Evolutionary conservation across 441 rosid species (phyloP).

Genomic region (Raphanus hybrid): DNA sequence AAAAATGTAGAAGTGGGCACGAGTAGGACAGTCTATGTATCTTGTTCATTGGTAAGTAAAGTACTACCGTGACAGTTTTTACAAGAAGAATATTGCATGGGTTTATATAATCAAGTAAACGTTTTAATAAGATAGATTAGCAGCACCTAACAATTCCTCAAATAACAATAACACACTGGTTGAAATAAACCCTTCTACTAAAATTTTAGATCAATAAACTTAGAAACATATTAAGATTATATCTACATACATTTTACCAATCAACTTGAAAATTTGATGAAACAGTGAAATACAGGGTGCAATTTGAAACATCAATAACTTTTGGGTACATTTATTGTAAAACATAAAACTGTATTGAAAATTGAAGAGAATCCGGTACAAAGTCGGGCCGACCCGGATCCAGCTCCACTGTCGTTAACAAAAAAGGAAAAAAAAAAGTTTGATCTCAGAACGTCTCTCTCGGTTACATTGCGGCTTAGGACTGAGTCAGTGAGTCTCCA

Average conservation of each 20-base stretch:
- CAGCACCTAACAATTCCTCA: background rate
- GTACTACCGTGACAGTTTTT: too few relatives aligned
- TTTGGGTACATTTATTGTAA: too few relatives aligned
- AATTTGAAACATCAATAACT: background rate
- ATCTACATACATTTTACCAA: too few relatives aligned
- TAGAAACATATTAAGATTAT: too few relatives aligned
- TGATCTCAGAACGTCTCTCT: constrained; percentile 13
- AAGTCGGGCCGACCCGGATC: constrained; percentile 16
- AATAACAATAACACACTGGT: background rate
- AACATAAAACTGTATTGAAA: background rate
- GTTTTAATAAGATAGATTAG: too few relatives aligned
- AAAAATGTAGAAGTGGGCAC: background rate
- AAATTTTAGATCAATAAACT: too few relatives aligned
- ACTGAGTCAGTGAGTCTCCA: constrained; percentile 23
- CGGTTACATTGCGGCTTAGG: constrained; percentile 18
- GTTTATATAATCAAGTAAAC: too few relatives aligned
- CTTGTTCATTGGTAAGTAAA: too few relatives aligned
- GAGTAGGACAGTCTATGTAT: too few relatives aligned
- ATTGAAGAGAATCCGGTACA: background rate
- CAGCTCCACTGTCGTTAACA: constrained; percentile 17
- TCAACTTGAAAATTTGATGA: background rate
- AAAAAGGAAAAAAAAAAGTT: background rate
- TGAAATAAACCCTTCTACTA: background rate
- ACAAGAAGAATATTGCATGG: too few relatives aligned
- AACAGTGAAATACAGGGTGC: background rate